Evolutionary conservation across 345 rosid genomes (phyloP).

Genomic region (Citrus reticulata): DNA sequence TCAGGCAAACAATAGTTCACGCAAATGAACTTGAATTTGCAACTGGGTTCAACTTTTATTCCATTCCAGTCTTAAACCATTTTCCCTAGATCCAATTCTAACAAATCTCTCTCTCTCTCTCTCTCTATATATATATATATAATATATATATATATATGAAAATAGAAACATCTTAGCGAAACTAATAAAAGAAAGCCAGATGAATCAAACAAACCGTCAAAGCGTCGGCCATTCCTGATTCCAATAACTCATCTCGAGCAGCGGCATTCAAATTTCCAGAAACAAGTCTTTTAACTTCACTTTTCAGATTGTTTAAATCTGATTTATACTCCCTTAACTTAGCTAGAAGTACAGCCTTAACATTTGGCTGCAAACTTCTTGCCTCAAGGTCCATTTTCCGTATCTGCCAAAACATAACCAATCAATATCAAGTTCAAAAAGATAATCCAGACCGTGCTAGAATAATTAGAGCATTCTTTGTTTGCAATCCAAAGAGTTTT

Average conservation of each 20-base stretch:
- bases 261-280: constrained; percentile 48
- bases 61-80: neutral
- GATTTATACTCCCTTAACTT: constrained; percentile 84
- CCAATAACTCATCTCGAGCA: constrained; percentile 68
- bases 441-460: neutral
- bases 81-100: neutral
- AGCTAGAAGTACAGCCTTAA: constrained; percentile 66
- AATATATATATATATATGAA: too few species aligned
- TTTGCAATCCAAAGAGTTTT: neutral
- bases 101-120: neutral
- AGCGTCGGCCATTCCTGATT: constrained; percentile 77
- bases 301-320: constrained; percentile 80
- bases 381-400: constrained; percentile 92
- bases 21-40: neutral
- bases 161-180: neutral
- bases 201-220: constrained; percentile 38
- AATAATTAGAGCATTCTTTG: neutral
- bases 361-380: constrained; percentile 65
- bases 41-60: neutral
- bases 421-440: neutral
- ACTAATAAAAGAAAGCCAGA: neutral
- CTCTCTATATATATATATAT: too few species aligned
- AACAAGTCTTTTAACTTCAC: constrained; percentile 57
- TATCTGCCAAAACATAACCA: constrained; percentile 33
- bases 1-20: neutral